Evolutionary conservation across 2,329 filamentous ascomycete genomes (phyloP).

Genomic region (Hirsutella thompsonii): DNA sequence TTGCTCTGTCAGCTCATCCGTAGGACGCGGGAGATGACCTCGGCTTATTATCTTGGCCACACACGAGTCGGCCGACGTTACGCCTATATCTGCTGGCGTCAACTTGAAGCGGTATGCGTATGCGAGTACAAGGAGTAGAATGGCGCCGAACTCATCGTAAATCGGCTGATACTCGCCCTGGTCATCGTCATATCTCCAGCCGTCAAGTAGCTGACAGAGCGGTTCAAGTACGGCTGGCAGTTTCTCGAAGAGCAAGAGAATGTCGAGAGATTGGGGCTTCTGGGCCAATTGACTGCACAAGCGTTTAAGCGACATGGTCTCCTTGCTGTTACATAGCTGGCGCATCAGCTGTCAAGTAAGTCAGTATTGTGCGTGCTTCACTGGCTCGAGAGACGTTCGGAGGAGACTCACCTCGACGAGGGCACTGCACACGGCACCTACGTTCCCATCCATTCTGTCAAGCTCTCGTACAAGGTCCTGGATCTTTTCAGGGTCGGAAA

Average conservation of each 20-base stretch:
- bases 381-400: too few species aligned
- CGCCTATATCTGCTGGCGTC: conserved; percentile 49
- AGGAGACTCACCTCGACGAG: conserved; percentile 46
- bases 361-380: neutral
- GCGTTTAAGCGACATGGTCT: conserved; percentile 68
- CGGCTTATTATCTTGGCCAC: conserved; percentile 52
- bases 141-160: conserved; percentile 74
- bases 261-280: conserved; percentile 59
- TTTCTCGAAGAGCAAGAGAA: conserved; percentile 64
- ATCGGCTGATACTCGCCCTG: conserved; percentile 75
- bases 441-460: conserved; percentile 84
- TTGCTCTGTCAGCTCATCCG: conserved; percentile 48
- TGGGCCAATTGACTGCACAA: conserved; percentile 62
- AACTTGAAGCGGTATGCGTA: conserved; percentile 67
- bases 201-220: conserved; percentile 62
- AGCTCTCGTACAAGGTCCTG: conserved; percentile 70
- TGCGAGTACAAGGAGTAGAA: conserved; percentile 59
- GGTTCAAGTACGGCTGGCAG: conserved; percentile 58
- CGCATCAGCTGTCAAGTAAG: conserved; percentile 41
- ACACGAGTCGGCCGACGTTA: conserved; percentile 47
- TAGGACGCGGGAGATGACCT: conserved; percentile 41
- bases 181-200: conserved; percentile 72
- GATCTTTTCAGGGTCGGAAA: conserved; percentile 60
- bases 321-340: conserved; percentile 57
- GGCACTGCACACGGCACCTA: conserved; percentile 71